These are phyloP conservation scores for Entophlyctis helioformis DNA, from an alignment of 192 early-diverging fungal genomes.

Conservation along the genomic window DNA sequence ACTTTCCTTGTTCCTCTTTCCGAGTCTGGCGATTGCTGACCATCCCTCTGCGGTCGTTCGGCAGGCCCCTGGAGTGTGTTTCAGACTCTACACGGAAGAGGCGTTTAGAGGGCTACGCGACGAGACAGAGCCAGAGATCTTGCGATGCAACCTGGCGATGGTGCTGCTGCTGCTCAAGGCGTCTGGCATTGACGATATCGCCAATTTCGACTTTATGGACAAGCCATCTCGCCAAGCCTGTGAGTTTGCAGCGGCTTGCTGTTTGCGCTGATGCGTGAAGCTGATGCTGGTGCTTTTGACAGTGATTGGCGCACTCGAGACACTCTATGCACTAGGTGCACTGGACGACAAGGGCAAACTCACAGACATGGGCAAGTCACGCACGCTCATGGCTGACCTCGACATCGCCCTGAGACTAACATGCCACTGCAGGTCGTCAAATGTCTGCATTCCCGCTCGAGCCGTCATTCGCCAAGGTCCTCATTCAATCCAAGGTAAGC, in stretches of 20 bases:
- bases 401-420: too few relatives aligned
- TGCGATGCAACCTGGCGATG: conserved; percentile 69
- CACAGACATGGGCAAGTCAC: conserved; percentile 60
- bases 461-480: conserved; percentile 76
- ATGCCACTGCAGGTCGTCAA: conserved; percentile 11
- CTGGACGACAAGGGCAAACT: conserved; percentile 71
- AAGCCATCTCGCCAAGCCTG: conserved; percentile 59
- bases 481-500: conserved; percentile 61
- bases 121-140: conserved; percentile 85
- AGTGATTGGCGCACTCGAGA: conserved; percentile 74
- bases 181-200: conserved; percentile 77
- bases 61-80: conserved; percentile 74
- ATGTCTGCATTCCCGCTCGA: conserved; percentile 90
- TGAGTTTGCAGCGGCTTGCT: conserved; percentile 6
- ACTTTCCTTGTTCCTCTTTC: too few relatives aligned
- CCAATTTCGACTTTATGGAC: conserved; percentile 93
- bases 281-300: too few relatives aligned
- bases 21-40: background rate
- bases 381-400: too few relatives aligned
- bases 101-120: conserved; percentile 63
- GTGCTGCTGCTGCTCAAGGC: conserved; percentile 85
- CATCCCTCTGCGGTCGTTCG: background rate
- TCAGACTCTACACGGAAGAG: conserved; percentile 83
- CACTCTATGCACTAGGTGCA: conserved; percentile 78
- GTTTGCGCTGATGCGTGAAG: background rate